Evolutionary conservation across 352 stramenopile genomes (phyloP), one percentile per base, ranked within the genome.

Genomic region (Phytopythium kandeliae): DNA sequence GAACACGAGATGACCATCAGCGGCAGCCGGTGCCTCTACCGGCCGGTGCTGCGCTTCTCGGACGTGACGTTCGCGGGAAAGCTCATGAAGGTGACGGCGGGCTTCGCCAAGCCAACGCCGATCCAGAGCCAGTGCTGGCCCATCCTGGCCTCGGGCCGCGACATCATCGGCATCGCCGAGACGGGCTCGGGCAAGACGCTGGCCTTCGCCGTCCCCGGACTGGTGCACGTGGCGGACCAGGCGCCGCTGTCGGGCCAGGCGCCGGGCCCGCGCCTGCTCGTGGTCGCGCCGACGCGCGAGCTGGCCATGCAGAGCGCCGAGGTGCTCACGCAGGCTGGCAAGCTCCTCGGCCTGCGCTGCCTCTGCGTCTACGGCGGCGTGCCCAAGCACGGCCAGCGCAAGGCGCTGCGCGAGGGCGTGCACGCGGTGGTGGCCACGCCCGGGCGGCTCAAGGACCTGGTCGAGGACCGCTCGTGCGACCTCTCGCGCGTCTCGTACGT

Each of bases 61-160:
- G 70, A 95, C 77, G 59, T 85, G 45, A 72, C 64, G 55, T 89
- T 88, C 64, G 64, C 85, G 74, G 57, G 79, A 77, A 74, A 87
- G 75, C 71, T 97, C 81, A 81, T 98, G 78, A 91, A 72, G 69
- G 75, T 60, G 70, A 91, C 74, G 38, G 67, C 95, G 57, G 80
- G 77, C 21, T 99, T 98, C 63, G 62, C 70, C 47, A 86, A 78
- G 66, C 96, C 96, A 31, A 98, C 91, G 55, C 95, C 95, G n/a
- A 99, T 99, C 71, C 96, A 99, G 76, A 95, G 91, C 35, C 90
- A 98, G 65, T 98, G 95, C 62, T 99, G 96, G 96, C 89, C 89
- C 6, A 92, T 96, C 52, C 69, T 96, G 17, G 71, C 78, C 21
- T 90, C 78, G 3, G 84, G 82, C 33, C 76, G 85, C 22, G 88